A percentile compares a stretch with the other conserved stretches of the same genome.
These are phyloP conservation scores for Diaporthe citri DNA, from an alignment of 2,329 filamentous ascomycete genomes.

Conservation along the genomic window DNA sequence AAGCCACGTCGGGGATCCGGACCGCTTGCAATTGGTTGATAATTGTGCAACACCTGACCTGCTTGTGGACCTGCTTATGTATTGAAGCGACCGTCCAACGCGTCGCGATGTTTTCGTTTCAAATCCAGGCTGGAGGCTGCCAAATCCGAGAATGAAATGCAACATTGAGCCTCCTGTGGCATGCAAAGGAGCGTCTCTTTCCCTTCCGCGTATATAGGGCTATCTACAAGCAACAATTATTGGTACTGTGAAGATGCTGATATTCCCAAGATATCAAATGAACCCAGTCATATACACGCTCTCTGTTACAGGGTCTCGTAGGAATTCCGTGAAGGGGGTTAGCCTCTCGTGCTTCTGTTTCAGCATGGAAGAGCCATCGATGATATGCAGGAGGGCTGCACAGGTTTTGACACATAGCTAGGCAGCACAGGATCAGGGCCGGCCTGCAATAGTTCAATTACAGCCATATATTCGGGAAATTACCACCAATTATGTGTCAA, in stretches of 20 bases:
- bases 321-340: conserved; percentile 14
- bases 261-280: no score
- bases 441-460: neutral
- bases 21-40: neutral
- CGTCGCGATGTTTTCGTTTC: neutral
- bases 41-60: neutral
- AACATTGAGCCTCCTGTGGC: neutral
- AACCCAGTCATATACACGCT: neutral
- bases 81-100: neutral
- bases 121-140: neutral
- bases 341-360: conserved; percentile 17
- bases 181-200: neutral
- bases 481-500: neutral
- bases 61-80: neutral
- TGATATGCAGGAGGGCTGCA: neutral
- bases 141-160: neutral
- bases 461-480: neutral
- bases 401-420: neutral
- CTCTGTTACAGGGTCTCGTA: neutral
- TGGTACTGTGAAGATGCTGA: neutral
- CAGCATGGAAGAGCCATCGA: conserved; percentile 7
- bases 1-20: neutral
- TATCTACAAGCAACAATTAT: neutral
- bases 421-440: neutral
- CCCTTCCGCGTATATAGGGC: neutral